Base-by-base conservation (phyloP, 495 filamentous ascomycete species). In the Tuber aestivum region DNA sequence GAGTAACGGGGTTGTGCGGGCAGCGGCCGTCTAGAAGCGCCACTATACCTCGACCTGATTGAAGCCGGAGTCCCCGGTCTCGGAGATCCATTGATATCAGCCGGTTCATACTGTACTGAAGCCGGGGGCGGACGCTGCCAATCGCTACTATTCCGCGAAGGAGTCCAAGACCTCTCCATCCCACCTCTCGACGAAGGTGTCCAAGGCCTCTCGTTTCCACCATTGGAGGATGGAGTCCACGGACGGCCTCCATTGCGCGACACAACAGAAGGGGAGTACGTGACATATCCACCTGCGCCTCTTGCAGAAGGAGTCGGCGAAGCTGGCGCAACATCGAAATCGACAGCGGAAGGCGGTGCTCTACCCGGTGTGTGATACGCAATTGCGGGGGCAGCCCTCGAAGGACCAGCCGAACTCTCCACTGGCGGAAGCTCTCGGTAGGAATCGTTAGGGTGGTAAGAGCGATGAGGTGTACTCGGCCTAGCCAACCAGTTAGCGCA, bases 1-100 rank as follows among this genome's bases (percentile, higher is more conserved):
- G 90, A 87, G 80, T 97, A 97, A n/a, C 95, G 85, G 8, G 95
- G 95, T 41, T 94, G 93, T 3, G 93, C 93, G 21, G 94, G 95
- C n/a, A 97, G 84, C n/a, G 94, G 94, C 76, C 93, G 87, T 70
- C 92, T 88, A 12, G 93, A 79, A 70, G 69, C 94, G 16, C 93
- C 92, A 48, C 93, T 92, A 81, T 97, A 97, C 80, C 89, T 87
- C 50, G 92, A 93, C 6, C 78, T 42, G 6, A 56, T 68, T n/a
- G 74, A 76, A 9, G 72, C 48, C 14, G 95, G 93, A 3, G 95
- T 97, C 3, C 95, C 95, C 20, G 95, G 95, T 76, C 95, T 86
- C 14, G 95, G 94, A 56, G 89, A 93, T 12, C 95, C 95, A 82
- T 97, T 95, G 72, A 97, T 83, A 80, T 97, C 94, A 27, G 90